Percentiles rank a stretch among this genome's conserved stretches.
Conservation (phyloP, 768 basidiomycete genomes). For the Suillus subalutaceus region DNA sequence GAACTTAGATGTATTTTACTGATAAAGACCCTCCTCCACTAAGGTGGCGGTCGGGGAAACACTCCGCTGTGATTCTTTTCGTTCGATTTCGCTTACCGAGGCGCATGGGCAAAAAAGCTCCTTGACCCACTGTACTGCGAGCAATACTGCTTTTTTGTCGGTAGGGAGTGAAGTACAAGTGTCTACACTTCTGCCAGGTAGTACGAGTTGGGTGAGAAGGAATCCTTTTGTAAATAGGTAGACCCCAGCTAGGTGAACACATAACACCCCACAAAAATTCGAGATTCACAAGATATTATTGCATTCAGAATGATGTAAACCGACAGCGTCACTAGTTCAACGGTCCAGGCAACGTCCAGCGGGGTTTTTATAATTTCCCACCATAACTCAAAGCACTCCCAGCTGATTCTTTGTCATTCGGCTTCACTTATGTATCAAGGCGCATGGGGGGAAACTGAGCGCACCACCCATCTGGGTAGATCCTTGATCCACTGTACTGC, state of each 20-base stretch:
- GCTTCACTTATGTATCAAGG: not conserved
- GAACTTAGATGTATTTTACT: too few species aligned
- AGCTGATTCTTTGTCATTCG: too few species aligned
- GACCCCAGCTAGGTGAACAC: conserved; percentile 76
- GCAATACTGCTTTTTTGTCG: conserved; percentile 77
- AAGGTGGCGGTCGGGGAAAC: too few species aligned
- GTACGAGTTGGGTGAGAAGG: conserved; percentile 68
- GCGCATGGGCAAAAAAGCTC: too few species aligned
- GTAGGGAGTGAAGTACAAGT: conserved; percentile 45
- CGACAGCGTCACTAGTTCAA: too few species aligned
- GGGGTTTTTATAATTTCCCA: not conserved
- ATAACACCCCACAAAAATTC: conserved; percentile 59
- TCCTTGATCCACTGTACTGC: not conserved
- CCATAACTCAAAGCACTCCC: not conserved
- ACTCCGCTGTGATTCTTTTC: too few species aligned
- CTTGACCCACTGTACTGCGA: conserved; percentile 36
- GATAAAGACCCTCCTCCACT: too few species aligned
- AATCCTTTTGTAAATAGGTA: conserved; percentile 93
- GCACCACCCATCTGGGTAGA: not conserved
- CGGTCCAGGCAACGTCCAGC: too few species aligned
- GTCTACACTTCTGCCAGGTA: conserved; percentile 40
- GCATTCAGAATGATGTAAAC: not conserved
- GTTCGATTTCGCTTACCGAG: too few species aligned
- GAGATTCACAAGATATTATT: conserved; percentile 22
- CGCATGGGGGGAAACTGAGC: not conserved